Evolutionary conservation across 345 rosid species (phyloP), one percentile per base, ranked within the genome.

Genomic region (Theobroma cacao): DNA sequence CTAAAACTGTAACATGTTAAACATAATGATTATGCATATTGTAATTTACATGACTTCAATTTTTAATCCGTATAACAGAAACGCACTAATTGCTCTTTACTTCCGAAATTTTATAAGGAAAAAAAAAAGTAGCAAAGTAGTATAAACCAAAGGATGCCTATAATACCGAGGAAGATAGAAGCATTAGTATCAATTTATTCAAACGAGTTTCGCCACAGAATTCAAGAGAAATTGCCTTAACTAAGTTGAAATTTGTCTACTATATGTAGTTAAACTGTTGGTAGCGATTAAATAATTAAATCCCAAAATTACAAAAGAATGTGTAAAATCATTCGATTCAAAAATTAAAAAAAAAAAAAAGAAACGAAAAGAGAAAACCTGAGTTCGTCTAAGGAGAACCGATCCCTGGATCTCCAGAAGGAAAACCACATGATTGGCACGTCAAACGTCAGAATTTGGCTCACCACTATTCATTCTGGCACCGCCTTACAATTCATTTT

Each of bases 381-480:
- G 91, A 96, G 98, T 85, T 96, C 98, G 45, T 87, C 92, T 15
- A 94, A 73, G 83, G 99, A 91, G 88, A 96, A 93, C 69, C 98
- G 97, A 90, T 94, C 93, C 90, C 98, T 87, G 74, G 98, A 85
- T 91, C 88, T 89, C 91, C 94, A 94, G 77, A 96, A 96, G 81
- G 92, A 82, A 71, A 88, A 68, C 98, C 97, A 88, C 97, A 94
- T 94, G 97, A 80, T 89, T 88, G 78, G 71, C 5, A 22, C 61
- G 82, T 88, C 84, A 87, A 84, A 80, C 76, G 75, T 66, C 77
- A 15, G 70, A 82, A 81, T 80, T 75, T 24, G 81, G 48, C 70
- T 80, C 69, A 31, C 61, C 74, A 67, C 59, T 47, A 73, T 59
- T 81, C 89, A 82, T 85, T 63, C 80, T 80, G 76, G 66, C 82